Evolutionary conservation across 805 yeast genomes (phyloP), one percentile per base, ranked within the genome.

Genomic region (Metschnikowia santaceciliae): DNA sequence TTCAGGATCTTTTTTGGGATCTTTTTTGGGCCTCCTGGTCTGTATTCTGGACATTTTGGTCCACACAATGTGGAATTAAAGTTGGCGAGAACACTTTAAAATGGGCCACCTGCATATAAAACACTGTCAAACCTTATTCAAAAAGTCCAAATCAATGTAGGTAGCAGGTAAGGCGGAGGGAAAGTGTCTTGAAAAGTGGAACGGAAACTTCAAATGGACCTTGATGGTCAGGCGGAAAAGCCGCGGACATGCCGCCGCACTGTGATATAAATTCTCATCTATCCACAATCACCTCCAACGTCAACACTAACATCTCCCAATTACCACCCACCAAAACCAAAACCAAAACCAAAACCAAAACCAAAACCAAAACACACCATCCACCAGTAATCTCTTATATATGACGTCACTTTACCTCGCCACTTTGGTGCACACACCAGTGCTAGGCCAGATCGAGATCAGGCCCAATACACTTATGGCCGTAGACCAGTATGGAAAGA

Each of bases 361-460:
- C 15, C 35, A n/a, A 32, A 32, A 7, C 35, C 38, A 35, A 15
- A 2, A 20, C 20, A 22, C 3, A 22, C 26, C 7, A 23, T 0
- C 10, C 30, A 8, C 30, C 30, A 23, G 30, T 23, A 23, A 23
- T 7, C 26, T 23, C 7, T 23, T 23, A 6, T 23, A 23, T 8
- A 23, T 23, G 5, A 34, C 14, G 46, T 34, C 79, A 0, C 71
- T 84, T 3, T 85, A 79, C 66, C 76, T 75, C 56, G 96, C 95
- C 4, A 83, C 90, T 1, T 76, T 88, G 52, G 78, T 85, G 10
- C 94, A 89, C 64, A 83, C 92, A 0, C 90, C 94, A 1, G 54
- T 46, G 1, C 63, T 87, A 15, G 84, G 82, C 1, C 62, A 69
- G 19, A 61, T 90, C 2, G 82, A 88, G 56, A 74, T 86, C 35